Evolutionary conservation across 2,329 filamentous ascomycete species (phyloP).

Genomic region (Ceratocystis diversiconidia): DNA sequence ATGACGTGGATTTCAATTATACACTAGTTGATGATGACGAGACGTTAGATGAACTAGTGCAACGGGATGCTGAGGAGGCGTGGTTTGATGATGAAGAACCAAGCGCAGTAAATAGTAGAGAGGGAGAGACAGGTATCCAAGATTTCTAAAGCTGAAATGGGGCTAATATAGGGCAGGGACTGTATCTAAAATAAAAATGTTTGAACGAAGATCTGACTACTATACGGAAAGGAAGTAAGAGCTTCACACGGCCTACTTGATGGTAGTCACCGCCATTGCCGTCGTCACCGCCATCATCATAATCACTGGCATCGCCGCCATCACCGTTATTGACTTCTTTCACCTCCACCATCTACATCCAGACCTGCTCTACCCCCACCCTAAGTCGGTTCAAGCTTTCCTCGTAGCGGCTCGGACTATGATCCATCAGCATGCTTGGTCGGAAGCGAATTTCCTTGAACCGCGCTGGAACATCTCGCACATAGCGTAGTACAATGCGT

Average conservation of each 20-base stretch:
- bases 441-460: constrained; percentile 61
- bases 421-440: constrained; percentile 60
- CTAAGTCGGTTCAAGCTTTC: constrained; percentile 48
- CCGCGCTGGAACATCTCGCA: constrained; percentile 53
- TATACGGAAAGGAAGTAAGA: too few relatives aligned
- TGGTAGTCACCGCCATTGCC: neutral
- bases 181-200: neutral
- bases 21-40: constrained; percentile 53
- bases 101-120: constrained; percentile 27
- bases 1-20: constrained; percentile 71
- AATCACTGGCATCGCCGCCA: neutral
- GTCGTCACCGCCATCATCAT: neutral
- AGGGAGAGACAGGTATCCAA: constrained; percentile 56
- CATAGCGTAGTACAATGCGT: constrained; percentile 54
- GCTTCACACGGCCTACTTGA: too few relatives aligned
- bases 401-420: constrained; percentile 62
- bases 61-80: constrained; percentile 50
- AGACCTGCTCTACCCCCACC: constrained; percentile 30
- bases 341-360: constrained; percentile 9
- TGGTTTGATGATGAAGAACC: constrained; percentile 74
- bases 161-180: neutral
- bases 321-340: neutral
- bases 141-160: constrained; percentile 40
- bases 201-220: too few relatives aligned
- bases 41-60: constrained; percentile 45